Evolutionary conservation across 371 early-diverging fungal genomes (phyloP).

Genomic region (Apophysomyces trapeziformis): DNA sequence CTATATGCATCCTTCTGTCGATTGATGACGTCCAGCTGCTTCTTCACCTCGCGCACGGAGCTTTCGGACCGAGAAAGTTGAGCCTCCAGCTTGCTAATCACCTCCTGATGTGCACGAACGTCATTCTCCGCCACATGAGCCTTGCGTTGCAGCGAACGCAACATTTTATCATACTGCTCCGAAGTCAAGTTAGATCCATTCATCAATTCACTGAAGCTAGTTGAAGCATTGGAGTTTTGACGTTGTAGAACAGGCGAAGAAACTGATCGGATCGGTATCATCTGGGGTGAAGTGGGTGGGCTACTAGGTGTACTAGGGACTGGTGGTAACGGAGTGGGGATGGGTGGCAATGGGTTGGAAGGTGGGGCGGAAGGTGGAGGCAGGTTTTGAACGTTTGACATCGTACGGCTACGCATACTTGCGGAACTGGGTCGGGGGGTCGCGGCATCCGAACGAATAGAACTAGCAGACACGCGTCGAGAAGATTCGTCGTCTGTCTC

Average conservation of each 20-base stretch:
- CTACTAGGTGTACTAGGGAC: constrained; percentile 19
- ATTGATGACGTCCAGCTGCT: constrained; percentile 42
- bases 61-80: constrained; percentile 46
- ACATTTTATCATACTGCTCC: constrained; percentile 52
- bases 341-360: constrained; percentile 53
- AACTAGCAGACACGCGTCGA: constrained; percentile 21
- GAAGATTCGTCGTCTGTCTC: constrained; percentile 15
- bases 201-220: constrained; percentile 32
- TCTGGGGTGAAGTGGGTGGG: constrained; percentile 15
- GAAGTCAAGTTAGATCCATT: constrained; percentile 29
- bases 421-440: constrained; percentile 17
- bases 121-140: constrained; percentile 46
- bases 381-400: constrained; percentile 16
- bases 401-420: constrained; percentile 22
- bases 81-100: constrained; percentile 45
- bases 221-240: constrained; percentile 26
- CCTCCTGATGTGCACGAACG: constrained; percentile 46
- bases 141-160: constrained; percentile 53
- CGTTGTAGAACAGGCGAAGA: constrained; percentile 19
- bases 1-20: constrained; percentile 46
- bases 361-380: constrained; percentile 57
- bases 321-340: constrained; percentile 44
- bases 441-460: constrained; percentile 25
- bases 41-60: constrained; percentile 42
- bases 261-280: background rate